phyloP scores from a whole-genome alignment of 2,329 filamentous ascomycete species.

The Macrophomina phaseolina region DNA sequence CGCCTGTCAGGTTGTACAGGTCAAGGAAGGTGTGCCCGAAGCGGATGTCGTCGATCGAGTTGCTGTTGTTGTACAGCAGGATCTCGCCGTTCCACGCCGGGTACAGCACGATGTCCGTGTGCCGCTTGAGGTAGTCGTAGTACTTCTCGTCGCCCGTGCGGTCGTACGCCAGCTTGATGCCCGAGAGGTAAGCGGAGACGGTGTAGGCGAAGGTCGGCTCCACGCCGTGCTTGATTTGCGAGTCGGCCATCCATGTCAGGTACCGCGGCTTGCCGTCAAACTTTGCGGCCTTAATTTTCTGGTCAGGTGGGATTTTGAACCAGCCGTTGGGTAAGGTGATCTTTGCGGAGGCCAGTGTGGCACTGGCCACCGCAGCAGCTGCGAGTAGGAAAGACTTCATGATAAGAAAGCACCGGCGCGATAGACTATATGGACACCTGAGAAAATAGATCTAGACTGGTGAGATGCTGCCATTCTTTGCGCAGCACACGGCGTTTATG shows the following conservation, averaged over 20 bases:
- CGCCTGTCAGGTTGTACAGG: conserved; percentile 52
- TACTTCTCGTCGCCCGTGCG: conserved; percentile 56
- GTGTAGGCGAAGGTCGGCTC: conserved; percentile 51
- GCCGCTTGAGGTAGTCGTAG: conserved; percentile 52
- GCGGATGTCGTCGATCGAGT: conserved; percentile 58
- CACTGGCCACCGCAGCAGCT: conserved; percentile 27
- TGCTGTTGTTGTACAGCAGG: conserved; percentile 15
- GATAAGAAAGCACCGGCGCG: background rate
- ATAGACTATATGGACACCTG: background rate
- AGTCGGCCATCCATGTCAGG: conserved; percentile 54
- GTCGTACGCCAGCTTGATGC: conserved; percentile 55
- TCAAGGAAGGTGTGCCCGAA: conserved; percentile 60
- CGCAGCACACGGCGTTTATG: background rate
- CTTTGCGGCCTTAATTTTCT: conserved; percentile 28
- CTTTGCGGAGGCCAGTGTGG: conserved; percentile 28
- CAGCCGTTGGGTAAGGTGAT: conserved; percentile 31
- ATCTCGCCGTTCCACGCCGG: conserved; percentile 50
- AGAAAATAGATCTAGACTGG: background rate
- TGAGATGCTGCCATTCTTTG: background rate
- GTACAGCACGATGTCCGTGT: conserved; percentile 56
- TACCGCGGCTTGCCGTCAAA: conserved; percentile 30
- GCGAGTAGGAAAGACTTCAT: conserved; percentile 29
- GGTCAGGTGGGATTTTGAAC: conserved; percentile 30
- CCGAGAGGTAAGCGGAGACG: conserved; percentile 54
- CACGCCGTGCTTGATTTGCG: conserved; percentile 51